A percentile compares a stretch with the other conserved stretches of the same genome.
Conservation (phyloP, 2,329 filamentous ascomycete genomes). For the Aspergillus fumigatus region DNA sequence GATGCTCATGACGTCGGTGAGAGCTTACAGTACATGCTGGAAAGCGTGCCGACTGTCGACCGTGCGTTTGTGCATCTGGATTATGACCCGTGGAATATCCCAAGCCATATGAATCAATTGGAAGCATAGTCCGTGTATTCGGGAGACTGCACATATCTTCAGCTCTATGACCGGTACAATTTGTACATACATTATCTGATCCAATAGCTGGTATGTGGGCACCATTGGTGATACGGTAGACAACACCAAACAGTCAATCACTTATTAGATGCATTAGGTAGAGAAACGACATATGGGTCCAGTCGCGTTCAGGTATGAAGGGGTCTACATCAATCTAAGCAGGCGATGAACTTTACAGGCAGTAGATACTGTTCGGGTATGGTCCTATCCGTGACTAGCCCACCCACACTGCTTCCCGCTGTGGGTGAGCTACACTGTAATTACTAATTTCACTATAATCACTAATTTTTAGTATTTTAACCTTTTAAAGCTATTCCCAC, state of each 20-base stretch:
- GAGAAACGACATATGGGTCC: not conserved
- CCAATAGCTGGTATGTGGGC: not conserved
- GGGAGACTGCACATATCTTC: not conserved
- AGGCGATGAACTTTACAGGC: not conserved
- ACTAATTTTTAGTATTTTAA: no score
- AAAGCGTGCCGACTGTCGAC: constrained; percentile 45
- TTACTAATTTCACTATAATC: no score
- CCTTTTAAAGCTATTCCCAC: no score
- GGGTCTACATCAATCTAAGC: not conserved
- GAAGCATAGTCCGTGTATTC: constrained; percentile 6
- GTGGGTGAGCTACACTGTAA: no score
- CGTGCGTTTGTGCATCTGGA: constrained; percentile 50
- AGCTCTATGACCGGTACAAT: not conserved
- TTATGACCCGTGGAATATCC: constrained; percentile 43
- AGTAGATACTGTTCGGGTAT: no score
- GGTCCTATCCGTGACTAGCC: no score
- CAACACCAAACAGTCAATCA: not conserved
- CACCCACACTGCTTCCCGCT: no score
- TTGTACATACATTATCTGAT: not conserved
- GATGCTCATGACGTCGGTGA: constrained; percentile 59
- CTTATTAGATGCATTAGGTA: not conserved
- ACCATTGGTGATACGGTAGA: no score
- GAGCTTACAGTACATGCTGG: constrained; percentile 57
- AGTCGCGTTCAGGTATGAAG: not conserved
- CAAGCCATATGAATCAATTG: constrained; percentile 37